Percentiles rank a stretch among this genome's conserved stretches.
These are phyloP conservation scores for Auricularia cornea DNA, from an alignment of 768 basidiomycete species.

Conservation along the genomic window DNA sequence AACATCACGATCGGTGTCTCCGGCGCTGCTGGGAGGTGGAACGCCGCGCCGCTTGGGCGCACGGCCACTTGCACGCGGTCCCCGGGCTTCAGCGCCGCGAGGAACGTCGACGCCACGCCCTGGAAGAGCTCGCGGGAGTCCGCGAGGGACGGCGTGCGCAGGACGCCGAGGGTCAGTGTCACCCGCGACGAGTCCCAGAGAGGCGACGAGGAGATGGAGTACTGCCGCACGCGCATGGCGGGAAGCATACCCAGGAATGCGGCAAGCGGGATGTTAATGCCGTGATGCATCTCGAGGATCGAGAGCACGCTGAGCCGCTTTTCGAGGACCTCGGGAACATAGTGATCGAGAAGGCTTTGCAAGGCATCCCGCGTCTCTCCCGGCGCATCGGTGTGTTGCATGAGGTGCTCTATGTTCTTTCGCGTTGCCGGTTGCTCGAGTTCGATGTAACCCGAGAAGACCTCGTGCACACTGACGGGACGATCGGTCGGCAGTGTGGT, in stretches of 20 bases:
- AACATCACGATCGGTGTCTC: conserved; percentile 36
- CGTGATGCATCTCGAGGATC: conserved; percentile 1
- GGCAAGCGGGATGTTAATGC: conserved; percentile 30
- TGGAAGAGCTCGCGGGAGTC: conserved; percentile 28
- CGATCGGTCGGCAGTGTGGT: conserved; percentile 33
- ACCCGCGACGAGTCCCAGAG: conserved; percentile 34
- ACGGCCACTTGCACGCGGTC: conserved; percentile 35
- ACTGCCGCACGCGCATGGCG: conserved; percentile 40
- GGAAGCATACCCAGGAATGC: conserved; percentile 36
- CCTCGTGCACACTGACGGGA: conserved; percentile 27
- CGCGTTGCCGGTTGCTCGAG: conserved; percentile 40
- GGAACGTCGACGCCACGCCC: conserved; percentile 40
- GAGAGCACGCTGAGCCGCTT: conserved; percentile 31
- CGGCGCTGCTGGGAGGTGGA: conserved; percentile 37
- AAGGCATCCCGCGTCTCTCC: conserved; percentile 20
- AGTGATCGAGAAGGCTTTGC: conserved; percentile 21
- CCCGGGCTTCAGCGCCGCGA: conserved; percentile 32
- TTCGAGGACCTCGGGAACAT: conserved; percentile 26
- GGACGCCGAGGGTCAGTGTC: conserved; percentile 37
- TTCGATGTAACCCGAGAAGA: conserved; percentile 40
- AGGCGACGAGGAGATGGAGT: conserved; percentile 44
- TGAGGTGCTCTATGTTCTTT: conserved; percentile 30
- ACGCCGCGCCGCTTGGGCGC: conserved; percentile 29
- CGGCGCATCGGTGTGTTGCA: conserved; percentile 10
- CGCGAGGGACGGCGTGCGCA: conserved; percentile 30